A percentile compares a stretch with the other conserved stretches of the same genome.
Evolutionary conservation across 1,284 basidiomycete genomes (phyloP).

Genomic region (Naganishia sp.): DNA sequence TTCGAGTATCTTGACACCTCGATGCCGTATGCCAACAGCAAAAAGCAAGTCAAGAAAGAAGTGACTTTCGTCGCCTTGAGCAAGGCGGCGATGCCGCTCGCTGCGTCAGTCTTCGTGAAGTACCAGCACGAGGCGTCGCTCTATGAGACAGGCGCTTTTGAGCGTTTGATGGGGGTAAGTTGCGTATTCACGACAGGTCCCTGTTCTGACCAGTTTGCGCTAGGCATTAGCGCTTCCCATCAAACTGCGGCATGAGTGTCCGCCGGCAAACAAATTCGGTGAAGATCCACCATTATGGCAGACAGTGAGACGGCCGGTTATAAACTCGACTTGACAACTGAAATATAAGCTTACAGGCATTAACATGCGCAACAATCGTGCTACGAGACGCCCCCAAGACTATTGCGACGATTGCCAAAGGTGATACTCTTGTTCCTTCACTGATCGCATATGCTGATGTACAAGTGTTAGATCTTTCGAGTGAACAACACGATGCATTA

Average conservation of each 20-base stretch:
- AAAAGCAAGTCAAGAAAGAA: constrained; percentile 58
- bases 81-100: constrained; percentile 83
- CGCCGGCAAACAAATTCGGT: constrained; percentile 77
- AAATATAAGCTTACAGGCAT: no score
- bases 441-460: not conserved
- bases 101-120: constrained; percentile 65
- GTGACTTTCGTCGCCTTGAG: constrained; percentile 83
- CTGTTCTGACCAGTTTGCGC: constrained; percentile 21
- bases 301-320: constrained; percentile 63
- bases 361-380: constrained; percentile 18
- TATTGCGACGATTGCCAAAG: constrained; percentile 29
- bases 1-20: constrained; percentile 59
- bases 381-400: constrained; percentile 35
- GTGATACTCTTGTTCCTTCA: constrained; percentile 21
- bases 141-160: constrained; percentile 78
- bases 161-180: constrained; percentile 75
- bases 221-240: constrained; percentile 86
- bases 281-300: constrained; percentile 87
- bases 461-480: constrained; percentile 58
- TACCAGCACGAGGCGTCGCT: constrained; percentile 62
- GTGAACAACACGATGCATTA: constrained; percentile 69
- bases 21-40: constrained; percentile 39
- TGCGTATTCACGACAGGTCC: constrained; percentile 12
- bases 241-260: constrained; percentile 92
- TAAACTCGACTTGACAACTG: no score